Evolutionary conservation across 2,329 filamentous ascomycete genomes (phyloP).

Genomic region (Sporothrix phasma): DNA sequence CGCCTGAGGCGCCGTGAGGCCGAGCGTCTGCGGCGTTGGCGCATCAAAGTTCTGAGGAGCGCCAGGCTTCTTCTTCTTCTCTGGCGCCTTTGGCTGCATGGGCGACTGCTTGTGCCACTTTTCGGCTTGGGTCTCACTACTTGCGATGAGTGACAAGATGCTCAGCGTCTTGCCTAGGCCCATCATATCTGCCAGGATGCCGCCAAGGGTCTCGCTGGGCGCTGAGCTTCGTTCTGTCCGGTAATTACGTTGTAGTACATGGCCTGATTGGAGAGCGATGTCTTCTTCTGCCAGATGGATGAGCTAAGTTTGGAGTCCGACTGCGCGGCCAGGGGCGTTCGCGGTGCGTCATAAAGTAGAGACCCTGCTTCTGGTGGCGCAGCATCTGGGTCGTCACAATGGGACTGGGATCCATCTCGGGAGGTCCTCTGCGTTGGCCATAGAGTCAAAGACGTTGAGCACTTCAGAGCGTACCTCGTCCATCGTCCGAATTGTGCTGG

Average conservation of each 20-base stretch:
- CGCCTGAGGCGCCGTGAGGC: conserved; percentile 42
- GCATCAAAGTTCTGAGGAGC: conserved; percentile 27
- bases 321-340: conserved; percentile 57
- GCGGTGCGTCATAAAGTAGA: conserved; percentile 74
- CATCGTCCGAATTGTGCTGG: conserved; percentile 43
- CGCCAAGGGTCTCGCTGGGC: conserved; percentile 59
- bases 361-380: conserved; percentile 79
- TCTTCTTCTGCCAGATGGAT: conserved; percentile 65
- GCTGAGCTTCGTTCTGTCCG: conserved; percentile 48
- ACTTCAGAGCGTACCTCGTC: conserved; percentile 84
- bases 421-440: conserved; percentile 68
- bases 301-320: conserved; percentile 50
- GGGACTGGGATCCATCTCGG: conserved; percentile 56
- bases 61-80: conserved; percentile 30
- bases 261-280: conserved; percentile 40
- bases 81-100: conserved; percentile 35
- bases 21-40: conserved; percentile 34
- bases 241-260: conserved; percentile 81
- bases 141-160: conserved; percentile 66
- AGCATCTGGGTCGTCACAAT: conserved; percentile 60
- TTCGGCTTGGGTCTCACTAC: conserved; percentile 51
- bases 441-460: conserved; percentile 75
- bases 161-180: conserved; percentile 81
- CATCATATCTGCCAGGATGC: conserved; percentile 79
- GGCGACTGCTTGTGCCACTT: conserved; percentile 50